Percentiles rank a stretch among this genome's conserved stretches.
These are phyloP conservation scores for Aspergillus biplanus DNA, from an alignment of 495 filamentous ascomycete genomes.

Conservation along the genomic window DNA sequence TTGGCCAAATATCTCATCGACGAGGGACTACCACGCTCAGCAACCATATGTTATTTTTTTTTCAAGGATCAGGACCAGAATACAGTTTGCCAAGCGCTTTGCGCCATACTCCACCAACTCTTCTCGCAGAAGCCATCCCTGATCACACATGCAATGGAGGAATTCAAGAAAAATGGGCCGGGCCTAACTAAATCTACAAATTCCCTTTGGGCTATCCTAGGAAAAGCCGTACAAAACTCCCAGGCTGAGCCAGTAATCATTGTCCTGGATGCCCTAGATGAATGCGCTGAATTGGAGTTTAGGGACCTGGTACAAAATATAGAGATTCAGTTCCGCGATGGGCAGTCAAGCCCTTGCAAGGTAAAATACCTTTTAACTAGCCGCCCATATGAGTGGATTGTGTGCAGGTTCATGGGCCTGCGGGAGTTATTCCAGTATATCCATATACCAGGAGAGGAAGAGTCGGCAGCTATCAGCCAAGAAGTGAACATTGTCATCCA, in stretches of 20 bases:
- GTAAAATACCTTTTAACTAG: constrained; percentile 50
- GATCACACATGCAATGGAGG: constrained; percentile 30
- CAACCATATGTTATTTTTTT: constrained; percentile 48
- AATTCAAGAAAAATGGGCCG: constrained; percentile 23
- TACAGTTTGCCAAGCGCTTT: constrained; percentile 34
- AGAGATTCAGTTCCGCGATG: background rate
- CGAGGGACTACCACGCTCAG: constrained; percentile 21
- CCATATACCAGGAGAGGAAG: constrained; percentile 40
- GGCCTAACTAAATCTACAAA: background rate
- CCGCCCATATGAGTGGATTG: constrained; percentile 46
- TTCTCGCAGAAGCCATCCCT: constrained; percentile 35
- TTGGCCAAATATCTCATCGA: constrained; percentile 41
- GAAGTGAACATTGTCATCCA: constrained; percentile 50
- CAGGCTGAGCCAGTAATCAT: constrained; percentile 25
- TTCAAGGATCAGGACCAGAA: constrained; percentile 51
- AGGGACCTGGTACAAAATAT: constrained; percentile 31
- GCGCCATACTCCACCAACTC: constrained; percentile 46
- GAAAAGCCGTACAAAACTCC: background rate
- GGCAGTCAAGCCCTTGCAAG: constrained; percentile 18
- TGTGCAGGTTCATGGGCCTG: constrained; percentile 25
- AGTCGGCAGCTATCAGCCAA: constrained; percentile 38
- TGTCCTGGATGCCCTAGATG: constrained; percentile 48
- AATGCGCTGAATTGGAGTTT: constrained; percentile 34
- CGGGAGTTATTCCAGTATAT: constrained; percentile 31
- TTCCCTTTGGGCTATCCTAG: constrained; percentile 26